Conservation (phyloP, 1,284 basidiomycete species). For the Ceratorhiza oryzae-sativae region DNA sequence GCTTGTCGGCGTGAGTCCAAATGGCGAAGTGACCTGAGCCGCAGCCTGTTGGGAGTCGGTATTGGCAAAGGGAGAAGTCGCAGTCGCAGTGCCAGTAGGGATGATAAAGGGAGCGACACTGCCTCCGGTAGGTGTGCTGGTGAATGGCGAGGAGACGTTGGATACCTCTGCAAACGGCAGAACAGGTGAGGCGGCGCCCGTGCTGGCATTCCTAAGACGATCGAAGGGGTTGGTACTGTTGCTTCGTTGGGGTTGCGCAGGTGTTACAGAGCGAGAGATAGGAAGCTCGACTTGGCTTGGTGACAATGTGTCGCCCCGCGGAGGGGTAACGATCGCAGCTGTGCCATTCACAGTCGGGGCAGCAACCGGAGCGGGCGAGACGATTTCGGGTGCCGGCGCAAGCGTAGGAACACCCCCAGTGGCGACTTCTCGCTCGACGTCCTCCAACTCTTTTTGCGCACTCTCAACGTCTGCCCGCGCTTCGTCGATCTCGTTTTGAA, state of each 20-base stretch:
- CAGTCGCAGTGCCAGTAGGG: slow-evolving; percentile 9
- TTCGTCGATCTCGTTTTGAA: slow-evolving; percentile 75
- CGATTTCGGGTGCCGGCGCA: slow-evolving; percentile 10
- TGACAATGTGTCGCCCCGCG: slow-evolving; percentile 2
- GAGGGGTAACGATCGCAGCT: background rate
- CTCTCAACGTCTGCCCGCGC: slow-evolving; percentile 62
- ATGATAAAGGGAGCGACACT: background rate
- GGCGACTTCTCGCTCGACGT: slow-evolving; percentile 62
- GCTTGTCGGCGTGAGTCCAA: background rate
- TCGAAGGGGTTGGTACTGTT: slow-evolving; percentile 94
- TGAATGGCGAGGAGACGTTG: slow-evolving; percentile 47
- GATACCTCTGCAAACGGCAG: slow-evolving; percentile 58
- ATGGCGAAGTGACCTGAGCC: background rate
- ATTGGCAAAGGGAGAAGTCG: background rate
- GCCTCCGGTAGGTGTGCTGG: slow-evolving; percentile 46
- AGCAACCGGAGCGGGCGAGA: slow-evolving; percentile 35
- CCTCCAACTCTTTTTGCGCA: slow-evolving; percentile 55
- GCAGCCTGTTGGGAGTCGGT: background rate
- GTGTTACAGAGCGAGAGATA: slow-evolving; percentile 40
- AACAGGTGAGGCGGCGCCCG: slow-evolving; percentile 30
- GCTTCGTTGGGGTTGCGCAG: slow-evolving; percentile 50
- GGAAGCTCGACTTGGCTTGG: slow-evolving; percentile 38
- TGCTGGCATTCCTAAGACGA: slow-evolving; percentile 56
- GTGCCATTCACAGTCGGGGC: slow-evolving; percentile 21
- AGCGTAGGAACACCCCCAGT: slow-evolving; percentile 44